Conservation (phyloP, 306 rosid species). For the Ormosia semicastrata region DNA sequence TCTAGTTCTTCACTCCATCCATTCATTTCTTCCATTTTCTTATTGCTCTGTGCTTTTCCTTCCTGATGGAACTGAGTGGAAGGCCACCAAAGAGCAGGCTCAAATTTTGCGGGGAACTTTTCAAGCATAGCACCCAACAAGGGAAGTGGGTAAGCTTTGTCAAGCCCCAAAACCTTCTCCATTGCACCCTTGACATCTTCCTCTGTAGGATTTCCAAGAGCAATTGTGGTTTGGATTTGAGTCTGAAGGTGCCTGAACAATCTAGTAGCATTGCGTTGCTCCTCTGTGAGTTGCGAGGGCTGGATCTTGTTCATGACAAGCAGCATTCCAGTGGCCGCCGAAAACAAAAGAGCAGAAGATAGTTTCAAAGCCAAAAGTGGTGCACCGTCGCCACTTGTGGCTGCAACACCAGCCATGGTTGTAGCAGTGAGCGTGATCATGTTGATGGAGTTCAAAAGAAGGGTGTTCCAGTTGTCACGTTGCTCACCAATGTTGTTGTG, state of each 20-base stretch:
- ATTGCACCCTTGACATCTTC: slow-evolving; percentile 47
- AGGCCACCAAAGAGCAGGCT: slow-evolving; percentile 90
- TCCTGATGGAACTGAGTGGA: slow-evolving; percentile 7
- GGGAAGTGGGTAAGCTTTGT: slow-evolving; percentile 82
- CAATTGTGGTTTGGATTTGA: slow-evolving; percentile 42
- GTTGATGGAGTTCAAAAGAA: slow-evolving; percentile 68
- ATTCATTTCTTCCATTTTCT: slow-evolving; percentile 16
- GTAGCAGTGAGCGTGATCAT: slow-evolving; percentile 78
- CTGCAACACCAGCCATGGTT: slow-evolving; percentile 54
- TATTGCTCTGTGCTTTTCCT: not conserved
- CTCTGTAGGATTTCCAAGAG: slow-evolving; percentile 29
- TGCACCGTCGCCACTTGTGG: slow-evolving; percentile 11
- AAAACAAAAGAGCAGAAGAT: slow-evolving; percentile 55
- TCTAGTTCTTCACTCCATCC: slow-evolving; percentile 68
- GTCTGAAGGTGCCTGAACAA: slow-evolving; percentile 50
- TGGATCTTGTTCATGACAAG: slow-evolving; percentile 70
- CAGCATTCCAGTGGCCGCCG: slow-evolving; percentile 65
- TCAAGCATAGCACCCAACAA: slow-evolving; percentile 75
- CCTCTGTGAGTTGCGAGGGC: slow-evolving; percentile 85
- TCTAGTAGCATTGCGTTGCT: slow-evolving; percentile 71
- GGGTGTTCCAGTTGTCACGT: slow-evolving; percentile 71
- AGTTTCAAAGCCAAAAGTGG: slow-evolving; percentile 51
- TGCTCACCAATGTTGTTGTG: slow-evolving; percentile 63
- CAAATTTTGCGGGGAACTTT: slow-evolving; percentile 56
- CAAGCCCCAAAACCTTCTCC: slow-evolving; percentile 63